Conservation (phyloP, 2,329 filamentous ascomycete genomes). For the Colletotrichum paranaense region DNA sequence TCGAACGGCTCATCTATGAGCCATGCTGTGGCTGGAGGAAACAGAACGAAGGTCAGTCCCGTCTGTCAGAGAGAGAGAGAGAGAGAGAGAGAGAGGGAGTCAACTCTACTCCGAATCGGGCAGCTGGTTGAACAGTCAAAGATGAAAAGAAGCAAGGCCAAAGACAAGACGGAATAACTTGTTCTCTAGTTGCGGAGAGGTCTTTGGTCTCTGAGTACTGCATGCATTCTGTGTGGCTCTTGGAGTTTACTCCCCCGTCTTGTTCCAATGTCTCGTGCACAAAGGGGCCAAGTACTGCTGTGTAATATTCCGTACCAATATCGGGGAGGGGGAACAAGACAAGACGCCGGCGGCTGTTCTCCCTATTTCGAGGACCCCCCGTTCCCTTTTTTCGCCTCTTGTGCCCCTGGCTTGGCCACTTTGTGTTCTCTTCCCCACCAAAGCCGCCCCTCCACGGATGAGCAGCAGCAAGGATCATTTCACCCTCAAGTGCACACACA, state of each 20-base stretch:
- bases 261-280: slow-evolving; percentile 8
- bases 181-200: background rate
- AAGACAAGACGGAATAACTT: background rate
- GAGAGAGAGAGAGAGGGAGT: background rate
- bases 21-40: slow-evolving; percentile 19
- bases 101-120: background rate
- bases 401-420: background rate
- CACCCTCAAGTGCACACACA: background rate
- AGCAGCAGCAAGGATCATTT: slow-evolving; percentile 26
- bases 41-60: background rate
- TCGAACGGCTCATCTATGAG: background rate
- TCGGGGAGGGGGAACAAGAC: background rate
- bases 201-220: background rate
- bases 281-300: background rate
- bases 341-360: slow-evolving; percentile 3
- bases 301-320: background rate
- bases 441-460: slow-evolving; percentile 23
- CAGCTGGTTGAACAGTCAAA: background rate
- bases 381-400: background rate
- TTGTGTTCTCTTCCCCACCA: slow-evolving; percentile 21
- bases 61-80: background rate
- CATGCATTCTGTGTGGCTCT: background rate
- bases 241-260: background rate
- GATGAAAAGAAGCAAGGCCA: background rate
- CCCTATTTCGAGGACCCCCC: background rate